Conservation (phyloP, 1,284 basidiomycete genomes). For the Moesziomyces aphidis region DNA sequence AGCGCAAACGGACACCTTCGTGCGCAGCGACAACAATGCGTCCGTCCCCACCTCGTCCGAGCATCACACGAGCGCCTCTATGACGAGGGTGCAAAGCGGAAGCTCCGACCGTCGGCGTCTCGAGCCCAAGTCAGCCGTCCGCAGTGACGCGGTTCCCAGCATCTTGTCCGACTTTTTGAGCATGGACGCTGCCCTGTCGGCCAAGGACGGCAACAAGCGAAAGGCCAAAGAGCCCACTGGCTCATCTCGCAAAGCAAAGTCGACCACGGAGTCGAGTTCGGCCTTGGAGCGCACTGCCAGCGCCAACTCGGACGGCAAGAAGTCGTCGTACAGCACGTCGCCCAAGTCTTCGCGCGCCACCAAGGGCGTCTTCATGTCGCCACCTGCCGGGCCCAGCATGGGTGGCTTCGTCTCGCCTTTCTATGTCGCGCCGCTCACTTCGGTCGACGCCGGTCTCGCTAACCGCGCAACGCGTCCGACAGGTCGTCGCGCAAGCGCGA, state of each 20-base stretch:
- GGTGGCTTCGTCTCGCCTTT: conserved; percentile 44
- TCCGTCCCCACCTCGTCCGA: background rate
- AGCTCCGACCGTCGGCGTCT: conserved; percentile 23
- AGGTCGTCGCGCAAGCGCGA: conserved; percentile 35
- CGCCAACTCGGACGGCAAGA: conserved; percentile 26
- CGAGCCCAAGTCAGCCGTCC: conserved; percentile 33
- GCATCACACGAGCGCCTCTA: background rate
- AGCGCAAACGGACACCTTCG: background rate
- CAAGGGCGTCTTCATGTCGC: conserved; percentile 38
- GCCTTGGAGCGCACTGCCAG: conserved; percentile 20
- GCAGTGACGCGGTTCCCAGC: conserved; percentile 31
- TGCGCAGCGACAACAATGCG: conserved; percentile 1
- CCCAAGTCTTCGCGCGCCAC: conserved; percentile 26
- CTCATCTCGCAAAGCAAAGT: conserved; percentile 1
- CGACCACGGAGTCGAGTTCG: conserved; percentile 1
- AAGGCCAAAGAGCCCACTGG: conserved; percentile 9
- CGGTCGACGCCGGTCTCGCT: conserved; percentile 33
- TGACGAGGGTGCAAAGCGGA: conserved; percentile 3
- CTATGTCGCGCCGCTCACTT: conserved; percentile 43
- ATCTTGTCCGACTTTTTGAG: conserved; percentile 42
- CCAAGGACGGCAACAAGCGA: conserved; percentile 9
- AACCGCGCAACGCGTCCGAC: conserved; percentile 17
- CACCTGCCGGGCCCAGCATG: conserved; percentile 39
- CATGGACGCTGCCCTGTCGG: conserved; percentile 21
- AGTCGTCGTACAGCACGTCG: conserved; percentile 28